Evolutionary conservation across 1,284 basidiomycete species (phyloP).

Genomic region (Vanrija humicola): DNA sequence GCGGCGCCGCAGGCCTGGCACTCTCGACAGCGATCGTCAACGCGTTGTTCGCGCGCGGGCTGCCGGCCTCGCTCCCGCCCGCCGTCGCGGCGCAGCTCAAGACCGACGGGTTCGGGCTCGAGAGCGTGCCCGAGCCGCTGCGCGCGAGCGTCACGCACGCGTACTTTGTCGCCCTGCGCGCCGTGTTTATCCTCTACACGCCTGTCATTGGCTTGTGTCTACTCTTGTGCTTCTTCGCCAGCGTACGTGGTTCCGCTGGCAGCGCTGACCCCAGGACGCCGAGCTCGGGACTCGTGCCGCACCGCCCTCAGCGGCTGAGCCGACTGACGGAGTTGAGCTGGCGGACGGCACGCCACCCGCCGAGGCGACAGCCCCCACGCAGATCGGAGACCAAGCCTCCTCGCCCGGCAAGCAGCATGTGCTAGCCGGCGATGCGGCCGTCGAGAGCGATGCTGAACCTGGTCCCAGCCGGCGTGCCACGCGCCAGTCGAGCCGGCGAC

Average conservation of each 20-base stretch:
- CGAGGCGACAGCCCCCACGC: too few species aligned
- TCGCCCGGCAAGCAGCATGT: too few species aligned
- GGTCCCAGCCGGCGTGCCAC: too few species aligned
- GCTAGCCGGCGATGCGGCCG: too few species aligned
- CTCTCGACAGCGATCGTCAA: slow-evolving; percentile 24
- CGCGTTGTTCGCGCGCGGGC: slow-evolving; percentile 14
- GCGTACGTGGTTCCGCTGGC: background rate
- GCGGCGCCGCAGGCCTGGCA: slow-evolving; percentile 28
- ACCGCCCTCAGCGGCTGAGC: too few species aligned
- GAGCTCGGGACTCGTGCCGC: too few species aligned
- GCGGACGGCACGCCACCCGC: too few species aligned
- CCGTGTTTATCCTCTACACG: slow-evolving; percentile 23
- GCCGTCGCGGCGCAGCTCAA: background rate
- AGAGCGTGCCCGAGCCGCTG: background rate
- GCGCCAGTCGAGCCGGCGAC: too few species aligned
- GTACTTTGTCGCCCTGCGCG: slow-evolving; percentile 16
- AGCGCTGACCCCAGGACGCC: background rate
- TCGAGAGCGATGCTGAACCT: too few species aligned
- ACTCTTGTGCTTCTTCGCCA: background rate
- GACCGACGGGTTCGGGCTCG: background rate
- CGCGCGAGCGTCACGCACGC: background rate
- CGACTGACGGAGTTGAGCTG: too few species aligned
- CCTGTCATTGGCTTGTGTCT: slow-evolving; percentile 3
- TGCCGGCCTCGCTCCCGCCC: slow-evolving; percentile 11
- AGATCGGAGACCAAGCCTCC: too few species aligned